Evolutionary conservation across 371 early-diverging fungal species (phyloP).

Genomic region (Mucor sp.): DNA sequence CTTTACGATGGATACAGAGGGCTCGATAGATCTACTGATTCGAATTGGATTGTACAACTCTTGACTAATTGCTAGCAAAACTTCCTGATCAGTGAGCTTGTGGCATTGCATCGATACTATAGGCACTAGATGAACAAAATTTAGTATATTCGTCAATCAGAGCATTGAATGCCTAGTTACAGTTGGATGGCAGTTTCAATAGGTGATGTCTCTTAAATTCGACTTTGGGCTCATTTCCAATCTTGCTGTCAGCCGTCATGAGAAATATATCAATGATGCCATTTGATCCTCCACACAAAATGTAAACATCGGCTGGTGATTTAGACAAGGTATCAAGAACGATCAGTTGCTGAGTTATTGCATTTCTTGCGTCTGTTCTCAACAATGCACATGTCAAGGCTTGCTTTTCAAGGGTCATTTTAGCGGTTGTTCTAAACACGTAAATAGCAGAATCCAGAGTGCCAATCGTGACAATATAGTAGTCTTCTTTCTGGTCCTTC

Average conservation of each 20-base stretch:
- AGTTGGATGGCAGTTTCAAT: constrained; percentile 19
- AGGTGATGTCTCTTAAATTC: background rate
- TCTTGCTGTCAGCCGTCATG: background rate
- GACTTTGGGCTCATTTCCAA: constrained; percentile 4
- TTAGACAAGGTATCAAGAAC: background rate
- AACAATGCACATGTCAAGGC: constrained; percentile 7
- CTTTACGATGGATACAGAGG: constrained; percentile 10
- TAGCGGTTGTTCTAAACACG: constrained; percentile 3
- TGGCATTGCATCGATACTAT: constrained; percentile 7
- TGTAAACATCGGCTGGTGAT: background rate
- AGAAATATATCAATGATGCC: constrained; percentile 20
- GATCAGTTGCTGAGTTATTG: constrained; percentile 4
- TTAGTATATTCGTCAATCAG: background rate
- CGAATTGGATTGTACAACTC: background rate
- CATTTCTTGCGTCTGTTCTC: constrained; percentile 15
- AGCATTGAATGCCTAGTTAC: background rate
- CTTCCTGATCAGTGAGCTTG: background rate
- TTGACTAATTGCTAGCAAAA: constrained; percentile 7
- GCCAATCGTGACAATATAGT: constrained; percentile 12
- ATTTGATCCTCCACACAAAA: constrained; percentile 23
- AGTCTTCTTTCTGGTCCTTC: background rate
- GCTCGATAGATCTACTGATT: background rate
- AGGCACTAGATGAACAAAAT: constrained; percentile 7
- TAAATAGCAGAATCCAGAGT: constrained; percentile 18
- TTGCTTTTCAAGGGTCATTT: background rate